phyloP scores from a whole-genome alignment of 441 rosid genomes.

The Pelargonium cotyledonis region DNA sequence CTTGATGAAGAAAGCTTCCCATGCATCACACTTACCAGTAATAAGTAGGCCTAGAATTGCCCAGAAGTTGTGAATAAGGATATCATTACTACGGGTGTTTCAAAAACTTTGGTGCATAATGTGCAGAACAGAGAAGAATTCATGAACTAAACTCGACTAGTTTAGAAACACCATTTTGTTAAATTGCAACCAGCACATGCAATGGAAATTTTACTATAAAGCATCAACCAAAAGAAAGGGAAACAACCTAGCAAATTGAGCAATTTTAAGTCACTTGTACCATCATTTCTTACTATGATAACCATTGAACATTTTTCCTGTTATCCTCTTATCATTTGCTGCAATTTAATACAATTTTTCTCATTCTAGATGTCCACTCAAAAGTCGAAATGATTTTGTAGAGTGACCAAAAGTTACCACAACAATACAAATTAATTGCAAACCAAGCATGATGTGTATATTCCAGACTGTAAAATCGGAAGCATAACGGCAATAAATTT shows the following conservation, averaged over 20 bases:
- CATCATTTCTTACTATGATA: too few species aligned
- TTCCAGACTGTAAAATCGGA: not conserved
- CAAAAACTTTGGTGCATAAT: not conserved
- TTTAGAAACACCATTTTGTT: not conserved
- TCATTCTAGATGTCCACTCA: too few species aligned
- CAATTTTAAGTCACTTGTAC: too few species aligned
- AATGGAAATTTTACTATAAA: too few species aligned
- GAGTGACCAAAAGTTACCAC: not conserved
- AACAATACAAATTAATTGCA: not conserved
- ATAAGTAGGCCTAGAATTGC: not conserved
- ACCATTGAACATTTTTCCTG: too few species aligned
- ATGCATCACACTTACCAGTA: not conserved
- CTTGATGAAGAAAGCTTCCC: not conserved
- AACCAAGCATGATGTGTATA: not conserved
- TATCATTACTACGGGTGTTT: not conserved
- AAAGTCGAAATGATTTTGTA: too few species aligned
- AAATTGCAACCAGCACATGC: too few species aligned
- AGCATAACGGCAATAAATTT: not conserved
- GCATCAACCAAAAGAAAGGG: too few species aligned
- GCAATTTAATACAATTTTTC: too few species aligned
- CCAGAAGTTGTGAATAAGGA: not conserved
- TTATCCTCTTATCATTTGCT: too few species aligned
- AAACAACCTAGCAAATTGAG: too few species aligned
- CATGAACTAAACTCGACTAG: not conserved
- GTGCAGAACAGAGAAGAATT: not conserved